phyloP scores from a whole-genome alignment of 2,329 filamentous ascomycete genomes.

The Pseudopyrenochaeta lycopersici region DNA sequence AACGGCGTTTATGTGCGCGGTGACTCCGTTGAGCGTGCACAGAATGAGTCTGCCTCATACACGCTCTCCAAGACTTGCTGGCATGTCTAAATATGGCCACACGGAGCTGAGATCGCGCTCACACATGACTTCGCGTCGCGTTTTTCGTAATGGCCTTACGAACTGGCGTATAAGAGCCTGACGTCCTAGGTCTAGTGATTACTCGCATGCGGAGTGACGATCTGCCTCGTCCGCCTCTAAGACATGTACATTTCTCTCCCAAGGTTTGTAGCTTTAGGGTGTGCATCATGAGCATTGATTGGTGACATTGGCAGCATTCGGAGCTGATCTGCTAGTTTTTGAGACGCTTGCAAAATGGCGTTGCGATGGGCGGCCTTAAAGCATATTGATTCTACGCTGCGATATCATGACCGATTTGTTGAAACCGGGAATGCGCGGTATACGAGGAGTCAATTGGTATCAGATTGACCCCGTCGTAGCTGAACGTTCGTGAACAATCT shows the following conservation, averaged over 20 bases:
- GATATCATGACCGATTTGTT: too few relatives aligned
- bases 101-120: conserved; percentile 13
- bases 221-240: conserved; percentile 6
- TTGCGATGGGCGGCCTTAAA: not conserved
- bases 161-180: conserved; percentile 9
- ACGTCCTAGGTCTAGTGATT: conserved; percentile 5
- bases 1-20: conserved; percentile 2
- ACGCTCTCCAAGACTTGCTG: conserved; percentile 1
- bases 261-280: not conserved
- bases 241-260: not conserved
- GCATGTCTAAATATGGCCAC: conserved; percentile 7
- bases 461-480: not conserved
- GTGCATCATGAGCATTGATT: not conserved
- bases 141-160: conserved; percentile 19
- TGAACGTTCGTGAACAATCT: not conserved
- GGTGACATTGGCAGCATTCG: not conserved
- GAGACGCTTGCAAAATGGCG: too few relatives aligned
- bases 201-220: conserved; percentile 5
- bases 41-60: conserved; percentile 26
- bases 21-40: conserved; percentile 3
- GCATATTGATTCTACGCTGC: not conserved
- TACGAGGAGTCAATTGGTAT: too few relatives aligned
- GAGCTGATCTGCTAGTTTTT: not conserved
- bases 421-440: too few relatives aligned
- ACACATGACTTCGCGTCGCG: conserved; percentile 39